Base-by-base conservation (phyloP, 2,329 filamentous ascomycete genomes). In the Pseudocercospora fuligena region DNA sequence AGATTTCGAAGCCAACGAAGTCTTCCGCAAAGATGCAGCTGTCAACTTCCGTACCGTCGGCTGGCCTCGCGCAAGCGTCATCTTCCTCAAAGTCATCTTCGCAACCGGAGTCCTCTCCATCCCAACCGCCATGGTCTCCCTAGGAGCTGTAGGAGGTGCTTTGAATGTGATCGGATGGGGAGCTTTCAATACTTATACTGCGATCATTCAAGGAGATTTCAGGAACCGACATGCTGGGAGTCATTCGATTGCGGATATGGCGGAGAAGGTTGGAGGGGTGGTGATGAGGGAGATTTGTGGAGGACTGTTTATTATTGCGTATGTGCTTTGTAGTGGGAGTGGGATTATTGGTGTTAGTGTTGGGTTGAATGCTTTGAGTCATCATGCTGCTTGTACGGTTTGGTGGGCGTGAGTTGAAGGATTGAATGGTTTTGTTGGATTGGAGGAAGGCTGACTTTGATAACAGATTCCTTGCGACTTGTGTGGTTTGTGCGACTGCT, bases 301-400 rank as follows among this genome's bases (percentile, higher is more conserved):
- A 0, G 72, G 82, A 0, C 74, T 89, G 1, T 89, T 89, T 75
- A 81, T 88, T 16, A 76, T 88, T 6, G 85, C 85, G 3, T 88
- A 87, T 66, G 81, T 88, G 47, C 83, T 89, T 14, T 84, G 84
- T 40, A 81, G 82, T 8, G 87, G 67, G 1, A 85, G 84, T 0
- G 87, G 87, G 5, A 87, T 90, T 66, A 80, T 89, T 40, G 86
- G 86, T 12, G 82, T 88, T 1, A 86, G 86, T 0, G 85, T 85
- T 0, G 87, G 82, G 0, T 78, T 90, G 61, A 90, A 90, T 70
- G 85, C 87, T 0, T 79, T 90, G 1, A 87, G 85, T 0, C 79
- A 81, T 31, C 87, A 89, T 70, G 84, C 83, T 3, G 78, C 84
- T 3, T 90, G 88, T 72, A 88, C 87, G 0, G 86, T 87, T 16